Conservation (phyloP, 176 grass and related monocot species). For the Eragrostis curvula region DNA sequence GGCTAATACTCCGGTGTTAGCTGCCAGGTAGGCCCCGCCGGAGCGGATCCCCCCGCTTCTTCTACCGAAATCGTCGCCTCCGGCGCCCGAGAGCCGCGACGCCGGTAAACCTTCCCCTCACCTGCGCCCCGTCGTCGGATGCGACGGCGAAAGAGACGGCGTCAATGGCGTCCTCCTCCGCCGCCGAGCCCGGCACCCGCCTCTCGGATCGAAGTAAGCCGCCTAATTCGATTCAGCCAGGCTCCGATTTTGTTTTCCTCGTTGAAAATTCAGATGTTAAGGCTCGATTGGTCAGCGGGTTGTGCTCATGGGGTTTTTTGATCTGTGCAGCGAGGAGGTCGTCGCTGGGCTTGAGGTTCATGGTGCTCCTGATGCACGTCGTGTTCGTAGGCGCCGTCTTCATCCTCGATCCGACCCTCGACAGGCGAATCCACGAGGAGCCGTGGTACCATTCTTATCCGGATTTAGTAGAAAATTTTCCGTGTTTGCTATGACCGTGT, state of each 20-base stretch:
- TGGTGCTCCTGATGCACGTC: slow-evolving; percentile 81
- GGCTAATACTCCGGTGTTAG: background rate
- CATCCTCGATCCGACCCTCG: slow-evolving; percentile 63
- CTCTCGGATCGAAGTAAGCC: slow-evolving; percentile 69
- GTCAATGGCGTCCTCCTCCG: slow-evolving; percentile 55
- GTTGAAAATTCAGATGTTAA: background rate
- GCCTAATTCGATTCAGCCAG: background rate
- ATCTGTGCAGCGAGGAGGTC: slow-evolving; percentile 71
- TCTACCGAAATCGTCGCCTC: slow-evolving; percentile 38
- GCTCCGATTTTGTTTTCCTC: background rate
- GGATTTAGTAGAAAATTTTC: background rate
- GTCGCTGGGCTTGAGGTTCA: slow-evolving; percentile 58
- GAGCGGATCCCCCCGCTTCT: slow-evolving; percentile 38
- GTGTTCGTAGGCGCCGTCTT: slow-evolving; percentile 77
- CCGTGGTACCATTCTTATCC: slow-evolving; percentile 60
- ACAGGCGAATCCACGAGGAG: slow-evolving; percentile 58
- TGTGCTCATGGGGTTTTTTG: slow-evolving; percentile 1
- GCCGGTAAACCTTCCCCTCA: slow-evolving; percentile 25
- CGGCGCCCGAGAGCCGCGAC: slow-evolving; percentile 14
- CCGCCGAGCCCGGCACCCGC: slow-evolving; percentile 48
- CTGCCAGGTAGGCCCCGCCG: slow-evolving; percentile 39
- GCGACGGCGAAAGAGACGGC: slow-evolving; percentile 39
- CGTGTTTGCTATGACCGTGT: background rate
- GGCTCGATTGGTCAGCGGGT: slow-evolving; percentile 15
- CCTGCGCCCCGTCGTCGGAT: slow-evolving; percentile 27